Base-by-base conservation (phyloP, 768 basidiomycete species). In the Mycena rosella region DNA sequence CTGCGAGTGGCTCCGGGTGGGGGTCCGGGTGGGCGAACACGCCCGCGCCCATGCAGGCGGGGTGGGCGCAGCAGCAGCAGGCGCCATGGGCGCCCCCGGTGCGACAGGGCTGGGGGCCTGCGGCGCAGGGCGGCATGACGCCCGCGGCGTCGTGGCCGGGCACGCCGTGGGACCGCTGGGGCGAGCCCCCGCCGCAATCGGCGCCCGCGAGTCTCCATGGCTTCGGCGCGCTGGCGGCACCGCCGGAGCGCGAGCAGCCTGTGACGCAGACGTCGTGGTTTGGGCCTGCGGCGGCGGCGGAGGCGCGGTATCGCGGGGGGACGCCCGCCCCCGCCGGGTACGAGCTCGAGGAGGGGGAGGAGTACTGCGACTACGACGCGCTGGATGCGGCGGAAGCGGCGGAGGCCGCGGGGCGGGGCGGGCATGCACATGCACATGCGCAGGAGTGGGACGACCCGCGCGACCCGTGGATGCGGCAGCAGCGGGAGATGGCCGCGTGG, bases 221-320 rank as follows among this genome's bases (percentile, higher is more conserved):
- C 11, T 68, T 68, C 36, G 64, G 53, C 58, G 67, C 67, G 13
- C 48, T 22, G 52, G 67, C 62, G 9, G 67, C 67, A 52, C 67
- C 61, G 20, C 67, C 67, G 11, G 57, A 55, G 44, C 49, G 55
- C 14, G 67, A 42, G 3, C 67, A 68, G 52, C 67, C 67, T 13
- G 36, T 68, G 2, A 57, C 20, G 27, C 11, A 13, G 14, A 36
- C 30, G 26, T 49, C 44, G n/a, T 68, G 57, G 57, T 68, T 68
- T 22, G 42, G 29, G 40, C 36, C 42, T 44, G 30, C 3, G 59
- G 58, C n/a, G 51, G 9, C 18, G 27, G 36, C 29, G 38, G 26
- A 38, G 30, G 24, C 6, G 24, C 22, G 20, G 48, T 38, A 18
- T 2, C 40, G 51, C 10, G 24, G 5, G 52, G 49, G 36, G 34